Percentiles rank a stretch among this genome's conserved stretches.
Conservation (phyloP, 2,329 filamentous ascomycete species). For the Lasiodiplodia theobromae region DNA sequence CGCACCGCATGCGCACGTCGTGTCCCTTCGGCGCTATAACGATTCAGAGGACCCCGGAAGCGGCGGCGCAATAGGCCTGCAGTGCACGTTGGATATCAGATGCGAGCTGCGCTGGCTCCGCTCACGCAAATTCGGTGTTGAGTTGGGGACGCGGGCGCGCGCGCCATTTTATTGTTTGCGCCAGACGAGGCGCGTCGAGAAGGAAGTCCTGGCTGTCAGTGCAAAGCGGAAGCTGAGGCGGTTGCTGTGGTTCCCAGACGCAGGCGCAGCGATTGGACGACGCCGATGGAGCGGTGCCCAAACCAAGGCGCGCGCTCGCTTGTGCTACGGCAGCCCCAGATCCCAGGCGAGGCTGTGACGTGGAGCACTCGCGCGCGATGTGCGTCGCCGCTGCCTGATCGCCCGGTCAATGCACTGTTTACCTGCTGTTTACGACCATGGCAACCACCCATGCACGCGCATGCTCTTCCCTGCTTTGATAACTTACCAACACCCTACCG, state of each 20-base stretch:
- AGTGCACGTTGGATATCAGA: not conserved
- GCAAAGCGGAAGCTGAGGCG: slow-evolving; percentile 12
- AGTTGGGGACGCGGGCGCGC: not conserved
- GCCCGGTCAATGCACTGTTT: slow-evolving; percentile 24
- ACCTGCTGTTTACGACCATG: slow-evolving; percentile 28
- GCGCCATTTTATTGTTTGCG: slow-evolving; percentile 1
- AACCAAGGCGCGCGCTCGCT: slow-evolving; percentile 5
- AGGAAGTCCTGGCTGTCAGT: slow-evolving; percentile 19
- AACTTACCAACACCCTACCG: slow-evolving; percentile 15
- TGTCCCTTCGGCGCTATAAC: not conserved
- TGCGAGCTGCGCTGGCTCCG: slow-evolving; percentile 13
- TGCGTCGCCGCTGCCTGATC: slow-evolving; percentile 19
- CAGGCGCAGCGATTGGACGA: slow-evolving; percentile 2
- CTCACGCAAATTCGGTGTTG: not conserved
- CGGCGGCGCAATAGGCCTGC: not conserved
- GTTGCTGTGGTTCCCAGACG: slow-evolving; percentile 19
- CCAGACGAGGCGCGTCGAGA: not conserved
- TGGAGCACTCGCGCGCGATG: slow-evolving; percentile 23
- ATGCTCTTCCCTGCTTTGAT: slow-evolving; percentile 22
- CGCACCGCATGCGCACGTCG: not conserved
- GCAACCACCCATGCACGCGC: slow-evolving; percentile 18
- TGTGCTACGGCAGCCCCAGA: slow-evolving; percentile 9
- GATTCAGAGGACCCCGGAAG: not conserved
- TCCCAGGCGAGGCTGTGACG: slow-evolving; percentile 15
- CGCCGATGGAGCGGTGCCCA: not conserved